Percentiles rank a stretch among this genome's conserved stretches.
Evolutionary conservation across 2,329 filamentous ascomycete species (phyloP).

Genomic region (Diplodia intermedia): DNA sequence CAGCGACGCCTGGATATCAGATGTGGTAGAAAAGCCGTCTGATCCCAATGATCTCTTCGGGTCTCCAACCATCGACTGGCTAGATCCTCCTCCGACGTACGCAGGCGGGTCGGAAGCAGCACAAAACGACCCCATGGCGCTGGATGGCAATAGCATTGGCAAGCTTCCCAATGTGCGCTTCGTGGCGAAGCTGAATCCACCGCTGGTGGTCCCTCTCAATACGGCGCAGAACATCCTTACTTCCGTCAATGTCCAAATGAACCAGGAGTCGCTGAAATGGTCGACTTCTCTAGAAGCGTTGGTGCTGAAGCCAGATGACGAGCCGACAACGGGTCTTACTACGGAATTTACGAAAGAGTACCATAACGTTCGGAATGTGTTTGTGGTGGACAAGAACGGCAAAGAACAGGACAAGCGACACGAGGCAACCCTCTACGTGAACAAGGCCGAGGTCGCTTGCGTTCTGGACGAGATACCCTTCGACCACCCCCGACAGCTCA

Average conservation of each 20-base stretch:
- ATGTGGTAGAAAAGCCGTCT: conserved; percentile 60
- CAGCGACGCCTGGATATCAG: conserved; percentile 76
- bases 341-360: conserved; percentile 58
- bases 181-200: conserved; percentile 75
- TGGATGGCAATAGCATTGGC: conserved; percentile 53
- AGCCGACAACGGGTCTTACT: conserved; percentile 57
- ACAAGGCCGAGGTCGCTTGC: conserved; percentile 75
- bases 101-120: conserved; percentile 34
- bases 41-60: conserved; percentile 53
- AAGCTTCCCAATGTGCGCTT: conserved; percentile 76
- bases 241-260: conserved; percentile 65
- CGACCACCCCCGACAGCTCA: conserved; percentile 76
- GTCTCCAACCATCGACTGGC: conserved; percentile 68
- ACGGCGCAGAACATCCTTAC: conserved; percentile 69
- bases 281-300: conserved; percentile 58
- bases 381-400: conserved; percentile 43
- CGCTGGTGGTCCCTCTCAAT: conserved; percentile 71
- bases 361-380: conserved; percentile 56
- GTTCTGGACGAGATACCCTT: conserved; percentile 74
- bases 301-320: conserved; percentile 60
- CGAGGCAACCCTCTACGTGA: conserved; percentile 69
- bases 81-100: conserved; percentile 72
- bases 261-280: conserved; percentile 57
- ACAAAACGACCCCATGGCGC: conserved; percentile 61
- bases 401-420: conserved; percentile 45